These are phyloP conservation scores for Clonostachys solani DNA, from an alignment of 2,329 filamentous ascomycete genomes.

Conservation along the genomic window DNA sequence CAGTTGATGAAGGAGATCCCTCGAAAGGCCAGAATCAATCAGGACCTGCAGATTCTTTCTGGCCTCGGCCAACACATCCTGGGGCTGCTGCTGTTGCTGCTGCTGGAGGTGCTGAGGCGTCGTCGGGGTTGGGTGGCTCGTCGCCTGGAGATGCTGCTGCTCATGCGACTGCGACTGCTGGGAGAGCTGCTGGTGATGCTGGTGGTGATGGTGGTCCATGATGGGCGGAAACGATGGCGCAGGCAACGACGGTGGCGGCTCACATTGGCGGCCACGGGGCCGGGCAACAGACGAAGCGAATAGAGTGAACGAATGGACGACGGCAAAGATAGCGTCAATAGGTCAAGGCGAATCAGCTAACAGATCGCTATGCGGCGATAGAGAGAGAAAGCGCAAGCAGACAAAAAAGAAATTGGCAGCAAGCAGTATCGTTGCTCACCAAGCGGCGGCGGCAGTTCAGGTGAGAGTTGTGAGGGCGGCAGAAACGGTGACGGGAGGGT, in stretches of 20 bases:
- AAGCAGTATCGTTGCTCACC: background rate
- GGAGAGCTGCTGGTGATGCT: conserved; percentile 10
- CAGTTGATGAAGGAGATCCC: conserved; percentile 34
- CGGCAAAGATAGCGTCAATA: background rate
- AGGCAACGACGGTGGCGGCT: conserved; percentile 4
- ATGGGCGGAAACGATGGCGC: conserved; percentile 3
- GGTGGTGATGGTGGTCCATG: conserved; percentile 24
- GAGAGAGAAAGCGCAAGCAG: background rate
- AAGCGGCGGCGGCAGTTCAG: conserved; percentile 2
- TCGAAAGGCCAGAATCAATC: conserved; percentile 39
- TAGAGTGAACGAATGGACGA: conserved; percentile 5
- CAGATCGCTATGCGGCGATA: too few relatives aligned
- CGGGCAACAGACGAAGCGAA: background rate
- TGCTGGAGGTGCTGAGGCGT: conserved; percentile 5
- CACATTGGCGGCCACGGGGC: conserved; percentile 10
- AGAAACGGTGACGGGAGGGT: conserved; percentile 4
- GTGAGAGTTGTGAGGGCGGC: conserved; percentile 3
- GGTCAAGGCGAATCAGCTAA: background rate
- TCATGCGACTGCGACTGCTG: conserved; percentile 11
- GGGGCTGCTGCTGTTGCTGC: conserved; percentile 21
- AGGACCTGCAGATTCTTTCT: conserved; percentile 39
- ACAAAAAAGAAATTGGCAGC: background rate
- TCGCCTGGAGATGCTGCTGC: conserved; percentile 22
- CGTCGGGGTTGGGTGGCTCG: conserved; percentile 38
- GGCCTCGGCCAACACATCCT: conserved; percentile 38